phyloP scores from a whole-genome alignment of 805 yeast species.

The Saccharomyces paradoxus region DNA sequence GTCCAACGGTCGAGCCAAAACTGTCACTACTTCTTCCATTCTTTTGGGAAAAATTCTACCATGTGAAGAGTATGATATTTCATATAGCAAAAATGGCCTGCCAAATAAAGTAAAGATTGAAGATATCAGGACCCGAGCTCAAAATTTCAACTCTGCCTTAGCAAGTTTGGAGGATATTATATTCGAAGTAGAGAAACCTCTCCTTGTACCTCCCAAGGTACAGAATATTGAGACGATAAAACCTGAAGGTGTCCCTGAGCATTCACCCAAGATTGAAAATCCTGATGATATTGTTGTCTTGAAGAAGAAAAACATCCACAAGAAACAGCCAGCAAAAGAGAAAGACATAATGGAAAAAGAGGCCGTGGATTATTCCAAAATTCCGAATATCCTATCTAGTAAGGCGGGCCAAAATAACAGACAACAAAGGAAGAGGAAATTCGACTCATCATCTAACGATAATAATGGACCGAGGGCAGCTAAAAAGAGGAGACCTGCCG shows the following conservation, averaged over 20 bases:
- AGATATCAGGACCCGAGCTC: constrained; percentile 13
- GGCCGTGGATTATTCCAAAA: constrained; percentile 38
- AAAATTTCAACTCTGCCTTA: constrained; percentile 12
- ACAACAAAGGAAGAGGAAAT: constrained; percentile 34
- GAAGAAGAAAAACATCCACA: constrained; percentile 19
- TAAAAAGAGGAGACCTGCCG: constrained; percentile 32
- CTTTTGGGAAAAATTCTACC: constrained; percentile 9
- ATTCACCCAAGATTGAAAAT: constrained; percentile 8
- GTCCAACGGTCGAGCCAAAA: neutral
- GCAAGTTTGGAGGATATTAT: constrained; percentile 18
- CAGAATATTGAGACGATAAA: neutral
- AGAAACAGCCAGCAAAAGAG: constrained; percentile 3
- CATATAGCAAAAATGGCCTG: constrained; percentile 2
- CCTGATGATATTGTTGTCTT: constrained; percentile 37
- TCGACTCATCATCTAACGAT: constrained; percentile 49
- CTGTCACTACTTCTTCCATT: constrained; percentile 1
- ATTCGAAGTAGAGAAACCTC: neutral
- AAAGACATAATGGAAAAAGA: constrained; percentile 11
- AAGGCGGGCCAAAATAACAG: constrained; percentile 8
- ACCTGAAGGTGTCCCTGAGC: constrained; percentile 2
- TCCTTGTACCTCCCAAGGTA: neutral
- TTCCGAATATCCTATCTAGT: constrained; percentile 35
- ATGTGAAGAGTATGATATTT: constrained; percentile 4
- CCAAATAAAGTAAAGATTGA: constrained; percentile 5
- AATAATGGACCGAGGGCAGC: constrained; percentile 46